These are phyloP conservation scores for Aspergillus coremiiformis DNA, from an alignment of 495 filamentous ascomycete genomes.

Conservation along the genomic window DNA sequence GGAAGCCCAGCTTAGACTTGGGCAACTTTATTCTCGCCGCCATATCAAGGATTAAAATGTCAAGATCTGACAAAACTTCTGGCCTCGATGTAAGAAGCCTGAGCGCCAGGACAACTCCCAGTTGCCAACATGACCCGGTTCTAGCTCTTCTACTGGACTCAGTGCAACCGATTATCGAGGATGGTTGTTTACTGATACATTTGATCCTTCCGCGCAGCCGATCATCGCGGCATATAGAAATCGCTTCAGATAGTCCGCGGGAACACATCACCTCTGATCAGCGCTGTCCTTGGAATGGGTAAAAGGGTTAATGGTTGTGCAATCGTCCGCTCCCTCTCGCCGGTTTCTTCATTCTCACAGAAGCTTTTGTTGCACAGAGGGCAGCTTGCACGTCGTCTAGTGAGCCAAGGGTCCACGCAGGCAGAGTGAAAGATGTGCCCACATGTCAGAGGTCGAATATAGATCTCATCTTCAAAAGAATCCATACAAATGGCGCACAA, in stretches of 20 bases:
- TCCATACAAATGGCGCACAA: slow-evolving; percentile 86
- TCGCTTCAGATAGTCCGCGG: slow-evolving; percentile 5
- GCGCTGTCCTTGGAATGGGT: slow-evolving; percentile 1
- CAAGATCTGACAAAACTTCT: not conserved
- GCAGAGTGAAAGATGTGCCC: slow-evolving; percentile 93
- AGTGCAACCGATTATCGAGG: not conserved
- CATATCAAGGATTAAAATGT: not conserved
- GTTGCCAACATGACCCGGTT: not conserved
- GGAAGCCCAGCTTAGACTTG: not conserved
- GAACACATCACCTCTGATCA: slow-evolving; percentile 13
- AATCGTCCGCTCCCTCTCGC: not conserved
- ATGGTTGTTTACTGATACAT: not conserved
- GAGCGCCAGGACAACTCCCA: no score
- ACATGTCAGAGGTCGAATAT: slow-evolving; percentile 81
- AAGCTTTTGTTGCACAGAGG: slow-evolving; percentile 78
- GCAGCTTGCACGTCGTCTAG: slow-evolving; percentile 85
- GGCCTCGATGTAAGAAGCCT: no score
- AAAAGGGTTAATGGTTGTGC: not conserved
- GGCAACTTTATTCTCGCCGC: not conserved
- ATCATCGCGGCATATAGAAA: no score
- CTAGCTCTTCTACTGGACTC: not conserved
- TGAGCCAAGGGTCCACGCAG: slow-evolving; percentile 96
- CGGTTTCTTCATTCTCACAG: not conserved
- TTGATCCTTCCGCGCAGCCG: no score
- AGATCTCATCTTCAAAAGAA: slow-evolving; percentile 74